Evolutionary conservation across 805 yeast genomes (phyloP).

Genomic region (Candida krabiensis): DNA sequence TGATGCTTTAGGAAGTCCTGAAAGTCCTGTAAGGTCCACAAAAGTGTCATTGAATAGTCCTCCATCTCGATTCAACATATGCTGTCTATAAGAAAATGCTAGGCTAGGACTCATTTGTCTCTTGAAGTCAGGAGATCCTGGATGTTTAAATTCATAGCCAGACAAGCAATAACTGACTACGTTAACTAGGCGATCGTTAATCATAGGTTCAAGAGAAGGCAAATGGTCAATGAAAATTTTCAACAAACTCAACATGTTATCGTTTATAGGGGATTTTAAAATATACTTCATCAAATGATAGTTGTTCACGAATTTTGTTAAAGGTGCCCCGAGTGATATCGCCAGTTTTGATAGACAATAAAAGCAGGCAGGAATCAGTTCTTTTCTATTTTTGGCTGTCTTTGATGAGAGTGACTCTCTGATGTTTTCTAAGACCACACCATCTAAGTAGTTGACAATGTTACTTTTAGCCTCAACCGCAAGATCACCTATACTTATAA

Average conservation of each 20-base stretch:
- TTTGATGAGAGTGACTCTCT: constrained; percentile 73
- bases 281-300: constrained; percentile 73
- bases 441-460: constrained; percentile 85
- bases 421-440: constrained; percentile 80
- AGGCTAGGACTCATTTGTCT: constrained; percentile 57
- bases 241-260: constrained; percentile 75
- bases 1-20: constrained; percentile 21
- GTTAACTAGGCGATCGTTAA: constrained; percentile 70
- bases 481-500: constrained; percentile 81
- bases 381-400: constrained; percentile 60
- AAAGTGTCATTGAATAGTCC: constrained; percentile 27
- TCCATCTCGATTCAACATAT: constrained; percentile 71
- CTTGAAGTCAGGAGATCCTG: constrained; percentile 78
- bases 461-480: constrained; percentile 77
- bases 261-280: constrained; percentile 80
- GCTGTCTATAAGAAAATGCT: constrained; percentile 78
- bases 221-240: constrained; percentile 66
- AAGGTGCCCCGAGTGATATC: constrained; percentile 86
- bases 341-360: constrained; percentile 87
- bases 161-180: constrained; percentile 73
- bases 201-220: constrained; percentile 75
- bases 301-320: constrained; percentile 82
- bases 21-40: constrained; percentile 21
- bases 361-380: constrained; percentile 81
- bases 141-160: constrained; percentile 78